Evolutionary conservation across 495 filamentous ascomycete genomes (phyloP).

Genomic region (Trichoderma erinaceum): DNA sequence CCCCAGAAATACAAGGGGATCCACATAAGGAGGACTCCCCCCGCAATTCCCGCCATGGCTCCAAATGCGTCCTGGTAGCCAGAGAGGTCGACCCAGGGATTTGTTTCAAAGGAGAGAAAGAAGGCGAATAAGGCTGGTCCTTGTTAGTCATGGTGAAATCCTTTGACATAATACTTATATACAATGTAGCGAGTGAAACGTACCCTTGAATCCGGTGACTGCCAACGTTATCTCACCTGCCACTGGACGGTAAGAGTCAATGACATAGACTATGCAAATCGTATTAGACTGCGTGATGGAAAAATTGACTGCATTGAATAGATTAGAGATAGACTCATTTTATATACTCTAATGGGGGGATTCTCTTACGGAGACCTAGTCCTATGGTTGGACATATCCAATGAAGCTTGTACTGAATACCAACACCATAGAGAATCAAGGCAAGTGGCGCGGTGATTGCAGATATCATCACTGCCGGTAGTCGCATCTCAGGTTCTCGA

Average conservation of each 20-base stretch:
- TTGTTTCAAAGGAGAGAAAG: conserved; percentile 53
- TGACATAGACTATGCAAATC: conserved; percentile 47
- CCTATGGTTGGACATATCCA: conserved; percentile 52
- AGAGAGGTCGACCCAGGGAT: conserved; percentile 47
- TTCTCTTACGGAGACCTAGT: conserved; percentile 34
- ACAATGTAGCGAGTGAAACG: not conserved
- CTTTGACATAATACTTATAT: not conserved
- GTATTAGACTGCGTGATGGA: conserved; percentile 46
- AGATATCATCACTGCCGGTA: conserved; percentile 41
- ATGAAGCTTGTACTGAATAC: conserved; percentile 42
- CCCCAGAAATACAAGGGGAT: conserved; percentile 46
- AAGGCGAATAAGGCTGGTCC: conserved; percentile 47
- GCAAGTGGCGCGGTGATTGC: conserved; percentile 40
- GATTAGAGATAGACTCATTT: not conserved
- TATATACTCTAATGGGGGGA: not conserved
- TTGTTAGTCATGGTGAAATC: not conserved
- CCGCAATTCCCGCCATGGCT: conserved; percentile 47
- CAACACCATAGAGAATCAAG: conserved; percentile 47
- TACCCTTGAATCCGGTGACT: conserved; percentile 48
- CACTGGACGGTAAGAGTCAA: conserved; percentile 51
- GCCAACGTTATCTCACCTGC: conserved; percentile 48
- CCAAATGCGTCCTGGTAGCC: conserved; percentile 49
- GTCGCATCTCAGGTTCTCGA: conserved; percentile 51
- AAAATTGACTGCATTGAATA: conserved; percentile 39
- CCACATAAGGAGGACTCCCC: conserved; percentile 33